Evolutionary conservation across 352 stramenopile genomes (phyloP).

Genomic region (Globisporangium takayamanum): DNA sequence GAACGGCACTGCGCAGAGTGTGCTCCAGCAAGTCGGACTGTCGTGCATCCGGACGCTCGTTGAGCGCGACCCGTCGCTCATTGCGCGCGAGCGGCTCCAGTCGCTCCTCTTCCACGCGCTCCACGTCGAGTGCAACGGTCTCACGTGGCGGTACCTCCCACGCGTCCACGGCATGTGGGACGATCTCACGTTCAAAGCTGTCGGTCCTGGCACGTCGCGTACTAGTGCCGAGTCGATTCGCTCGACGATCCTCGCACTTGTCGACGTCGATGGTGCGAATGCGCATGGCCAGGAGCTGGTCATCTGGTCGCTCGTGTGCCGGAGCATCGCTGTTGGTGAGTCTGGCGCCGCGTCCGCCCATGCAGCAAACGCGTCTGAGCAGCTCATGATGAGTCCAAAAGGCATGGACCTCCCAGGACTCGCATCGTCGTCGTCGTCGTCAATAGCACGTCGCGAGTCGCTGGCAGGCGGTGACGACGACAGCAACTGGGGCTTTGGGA

Average conservation of each 20-base stretch:
- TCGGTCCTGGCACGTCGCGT: conserved; percentile 19
- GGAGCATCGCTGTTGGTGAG: conserved; percentile 74
- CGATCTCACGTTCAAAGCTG: conserved; percentile 37
- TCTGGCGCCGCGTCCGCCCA: conserved; percentile 33
- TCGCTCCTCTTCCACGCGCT: conserved; percentile 75
- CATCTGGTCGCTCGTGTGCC: conserved; percentile 70
- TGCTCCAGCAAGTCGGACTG: conserved; percentile 64
- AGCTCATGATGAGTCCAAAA: conserved; percentile 74
- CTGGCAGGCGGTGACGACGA: not conserved
- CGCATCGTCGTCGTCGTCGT: conserved; percentile 2
- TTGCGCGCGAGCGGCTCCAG: conserved; percentile 52
- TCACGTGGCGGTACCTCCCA: conserved; percentile 60
- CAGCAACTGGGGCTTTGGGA: conserved; percentile 1
- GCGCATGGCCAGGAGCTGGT: conserved; percentile 42
- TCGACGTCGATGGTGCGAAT: conserved; percentile 59
- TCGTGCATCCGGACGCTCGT: conserved; percentile 75
- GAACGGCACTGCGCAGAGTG: conserved; percentile 50
- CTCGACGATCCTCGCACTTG: conserved; percentile 50
- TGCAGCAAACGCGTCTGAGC: conserved; percentile 13
- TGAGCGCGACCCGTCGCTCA: conserved; percentile 63
- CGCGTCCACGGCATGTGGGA: conserved; percentile 68
- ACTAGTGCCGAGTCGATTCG: conserved; percentile 39
- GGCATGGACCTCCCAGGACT: conserved; percentile 23
- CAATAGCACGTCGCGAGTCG: not conserved
- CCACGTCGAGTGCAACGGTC: conserved; percentile 54